Percentiles rank a stretch among this genome's conserved stretches.
phyloP scores from a whole-genome alignment of 1,284 basidiomycete species.

The Sutorius eximius region DNA sequence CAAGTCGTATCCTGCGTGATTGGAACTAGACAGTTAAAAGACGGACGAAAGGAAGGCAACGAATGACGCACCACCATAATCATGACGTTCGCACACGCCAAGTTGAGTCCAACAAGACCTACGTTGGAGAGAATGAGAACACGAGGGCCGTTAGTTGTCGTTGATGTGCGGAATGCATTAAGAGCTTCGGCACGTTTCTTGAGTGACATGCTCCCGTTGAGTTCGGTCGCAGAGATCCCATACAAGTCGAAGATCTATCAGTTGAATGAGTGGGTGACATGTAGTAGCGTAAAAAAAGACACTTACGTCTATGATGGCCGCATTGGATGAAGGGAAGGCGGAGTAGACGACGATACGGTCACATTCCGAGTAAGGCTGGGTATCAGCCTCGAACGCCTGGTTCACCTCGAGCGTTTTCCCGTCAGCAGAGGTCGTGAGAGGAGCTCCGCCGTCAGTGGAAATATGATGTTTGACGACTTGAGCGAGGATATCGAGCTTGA shows the following conservation, averaged over 20 bases:
- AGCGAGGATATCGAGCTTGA: neutral
- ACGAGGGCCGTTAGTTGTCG: neutral
- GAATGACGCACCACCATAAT: neutral
- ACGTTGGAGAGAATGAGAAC: neutral
- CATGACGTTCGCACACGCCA: neutral
- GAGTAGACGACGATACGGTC: no score
- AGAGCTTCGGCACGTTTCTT: neutral
- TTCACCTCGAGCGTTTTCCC: neutral
- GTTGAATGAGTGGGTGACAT: no score
- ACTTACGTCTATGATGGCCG: no score
- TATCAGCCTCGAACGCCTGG: no score
- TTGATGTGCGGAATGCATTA: neutral
- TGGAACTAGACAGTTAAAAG: no score
- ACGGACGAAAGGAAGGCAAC: no score
- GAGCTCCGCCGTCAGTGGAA: no score
- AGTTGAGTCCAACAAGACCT: neutral
- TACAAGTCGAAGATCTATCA: no score
- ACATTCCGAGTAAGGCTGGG: no score
- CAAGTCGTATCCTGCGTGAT: slow-evolving; percentile 19
- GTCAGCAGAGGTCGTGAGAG: neutral
- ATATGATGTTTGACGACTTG: neutral
- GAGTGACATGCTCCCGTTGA: neutral
- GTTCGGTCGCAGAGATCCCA: neutral
- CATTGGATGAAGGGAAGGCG: no score
- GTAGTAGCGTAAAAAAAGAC: no score